These are phyloP conservation scores for Plasmopara muralis DNA, from an alignment of 352 stramenopile species.

Conservation along the genomic window DNA sequence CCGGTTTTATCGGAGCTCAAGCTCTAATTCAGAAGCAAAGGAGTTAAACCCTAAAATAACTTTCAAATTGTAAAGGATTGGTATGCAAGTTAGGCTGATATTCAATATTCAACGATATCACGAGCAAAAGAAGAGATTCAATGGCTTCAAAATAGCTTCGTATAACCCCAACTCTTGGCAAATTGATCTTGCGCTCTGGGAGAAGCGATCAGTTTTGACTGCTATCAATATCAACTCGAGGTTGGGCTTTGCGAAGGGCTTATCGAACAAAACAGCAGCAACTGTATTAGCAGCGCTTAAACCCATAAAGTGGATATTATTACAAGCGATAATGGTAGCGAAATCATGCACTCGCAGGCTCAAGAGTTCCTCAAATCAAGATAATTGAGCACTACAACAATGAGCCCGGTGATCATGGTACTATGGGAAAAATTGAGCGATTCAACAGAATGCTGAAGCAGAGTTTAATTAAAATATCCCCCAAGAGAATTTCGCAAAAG, in stretches of 20 bases:
- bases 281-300: constrained; percentile 7
- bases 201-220: constrained; percentile 2
- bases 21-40: constrained; percentile 1
- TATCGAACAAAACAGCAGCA: constrained; percentile 30
- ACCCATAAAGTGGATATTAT: constrained; percentile 1
- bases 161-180: constrained; percentile 1
- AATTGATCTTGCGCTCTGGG: constrained; percentile 1
- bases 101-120: background rate
- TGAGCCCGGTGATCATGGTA: constrained; percentile 1
- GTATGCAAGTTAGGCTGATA: background rate
- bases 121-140: background rate
- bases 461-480: too few species aligned
- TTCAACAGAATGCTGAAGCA: too few species aligned
- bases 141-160: constrained; percentile 2
- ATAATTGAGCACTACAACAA: constrained; percentile 4
- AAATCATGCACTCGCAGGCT: background rate
- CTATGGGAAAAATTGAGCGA: too few species aligned
- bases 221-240: constrained; percentile 37
- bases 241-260: constrained; percentile 28
- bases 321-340: background rate
- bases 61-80: constrained; percentile 2
- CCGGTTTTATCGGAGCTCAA: constrained; percentile 1
- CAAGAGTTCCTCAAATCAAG: background rate
- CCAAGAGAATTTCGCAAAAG: constrained; percentile 2
- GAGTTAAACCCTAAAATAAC: constrained; percentile 1